phyloP scores from a whole-genome alignment of 1,139 yeast genomes.

The Keqinozyma sinolaborantium region DNA sequence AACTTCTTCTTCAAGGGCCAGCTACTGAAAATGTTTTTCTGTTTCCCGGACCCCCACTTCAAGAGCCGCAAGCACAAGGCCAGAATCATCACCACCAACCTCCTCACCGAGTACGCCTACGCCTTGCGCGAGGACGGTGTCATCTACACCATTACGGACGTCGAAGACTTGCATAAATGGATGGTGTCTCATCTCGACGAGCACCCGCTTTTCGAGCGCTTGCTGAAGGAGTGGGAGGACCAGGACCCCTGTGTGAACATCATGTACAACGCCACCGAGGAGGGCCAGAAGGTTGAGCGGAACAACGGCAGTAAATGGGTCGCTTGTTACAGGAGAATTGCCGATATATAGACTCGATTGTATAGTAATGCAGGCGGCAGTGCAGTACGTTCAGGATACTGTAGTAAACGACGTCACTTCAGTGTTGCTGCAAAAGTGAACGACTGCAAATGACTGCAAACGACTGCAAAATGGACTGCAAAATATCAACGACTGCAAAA shows the following conservation, averaged over 20 bases:
- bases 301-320: conserved; percentile 83
- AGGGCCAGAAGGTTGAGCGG: conserved; percentile 92
- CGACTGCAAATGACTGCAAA: no score
- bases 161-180: conserved; percentile 90
- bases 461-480: no score
- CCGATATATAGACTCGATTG: conserved; percentile 33
- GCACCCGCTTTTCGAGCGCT: conserved; percentile 87
- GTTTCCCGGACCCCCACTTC: conserved; percentile 99
- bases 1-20: conserved; percentile 84
- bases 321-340: conserved; percentile 73
- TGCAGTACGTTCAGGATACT: background rate
- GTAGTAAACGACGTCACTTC: no score
- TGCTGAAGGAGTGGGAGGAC: conserved; percentile 74
- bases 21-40: conserved; percentile 87
- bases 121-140: conserved; percentile 85
- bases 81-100: conserved; percentile 85
- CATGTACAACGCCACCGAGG: conserved; percentile 92
- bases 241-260: conserved; percentile 77
- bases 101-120: conserved; percentile 88
- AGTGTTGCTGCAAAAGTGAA: no score
- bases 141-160: conserved; percentile 93
- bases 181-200: conserved; percentile 89
- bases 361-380: no score
- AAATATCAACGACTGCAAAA: no score
- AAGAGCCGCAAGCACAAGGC: conserved; percentile 97